These are phyloP conservation scores for Sphagnum tenellum DNA, from an alignment of 225 moss, liverwort and hornwort genomes.

Conservation along the genomic window DNA sequence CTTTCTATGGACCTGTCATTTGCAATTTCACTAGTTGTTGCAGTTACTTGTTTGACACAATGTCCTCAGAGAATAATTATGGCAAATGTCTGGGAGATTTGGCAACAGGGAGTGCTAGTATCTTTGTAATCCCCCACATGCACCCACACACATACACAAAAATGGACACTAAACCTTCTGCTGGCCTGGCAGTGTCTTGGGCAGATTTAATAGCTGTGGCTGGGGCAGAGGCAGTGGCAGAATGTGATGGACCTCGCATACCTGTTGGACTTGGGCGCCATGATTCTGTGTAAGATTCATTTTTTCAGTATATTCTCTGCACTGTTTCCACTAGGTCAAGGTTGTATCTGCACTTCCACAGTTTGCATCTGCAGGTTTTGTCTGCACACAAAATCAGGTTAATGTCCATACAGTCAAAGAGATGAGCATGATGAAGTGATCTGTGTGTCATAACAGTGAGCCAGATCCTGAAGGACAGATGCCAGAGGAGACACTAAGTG, in stretches of 20 bases:
- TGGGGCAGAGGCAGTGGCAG: slow-evolving; percentile 77
- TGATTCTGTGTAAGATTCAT: slow-evolving; percentile 60
- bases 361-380: too few species aligned
- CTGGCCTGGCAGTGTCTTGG: slow-evolving; percentile 74
- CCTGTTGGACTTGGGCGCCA: slow-evolving; percentile 62
- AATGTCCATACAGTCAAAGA: too few species aligned
- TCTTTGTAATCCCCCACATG: too few species aligned
- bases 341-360: slow-evolving; percentile 1
- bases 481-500: slow-evolving; percentile 76
- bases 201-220: slow-evolving; percentile 93
- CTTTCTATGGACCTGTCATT: too few species aligned
- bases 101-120: too few species aligned
- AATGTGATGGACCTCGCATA: slow-evolving; percentile 85
- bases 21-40: too few species aligned
- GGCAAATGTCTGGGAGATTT: too few species aligned
- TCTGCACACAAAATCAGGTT: too few species aligned
- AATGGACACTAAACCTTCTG: not conserved
- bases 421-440: too few species aligned
- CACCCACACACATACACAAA: too few species aligned
- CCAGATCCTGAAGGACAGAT: slow-evolving; percentile 88
- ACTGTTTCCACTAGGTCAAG: not conserved
- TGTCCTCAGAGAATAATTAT: too few species aligned
- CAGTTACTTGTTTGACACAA: too few species aligned
- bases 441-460: slow-evolving; percentile 19
- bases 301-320: not conserved